A percentile compares a stretch with the other conserved stretches of the same genome.
These are phyloP conservation scores for Lactarius sanguifluus DNA, from an alignment of 768 basidiomycete species.

Conservation along the genomic window DNA sequence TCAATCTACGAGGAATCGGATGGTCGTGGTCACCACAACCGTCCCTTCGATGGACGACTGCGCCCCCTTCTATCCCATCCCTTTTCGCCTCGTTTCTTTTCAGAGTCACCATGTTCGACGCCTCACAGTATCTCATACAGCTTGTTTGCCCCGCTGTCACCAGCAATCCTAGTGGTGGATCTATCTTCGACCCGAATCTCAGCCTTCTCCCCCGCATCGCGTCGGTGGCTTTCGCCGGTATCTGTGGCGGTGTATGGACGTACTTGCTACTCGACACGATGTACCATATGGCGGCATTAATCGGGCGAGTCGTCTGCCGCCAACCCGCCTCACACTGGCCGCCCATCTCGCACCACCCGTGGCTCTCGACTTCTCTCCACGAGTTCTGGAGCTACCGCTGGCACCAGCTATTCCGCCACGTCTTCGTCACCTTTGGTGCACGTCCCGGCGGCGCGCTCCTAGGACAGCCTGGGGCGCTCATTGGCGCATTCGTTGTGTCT, in stretches of 20 bases:
- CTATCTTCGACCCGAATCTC: slow-evolving; percentile 7
- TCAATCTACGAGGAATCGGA: slow-evolving; percentile 12
- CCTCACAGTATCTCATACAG: slow-evolving; percentile 7
- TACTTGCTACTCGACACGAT: slow-evolving; percentile 20
- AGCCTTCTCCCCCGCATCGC: not conserved
- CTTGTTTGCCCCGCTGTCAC: slow-evolving; percentile 1
- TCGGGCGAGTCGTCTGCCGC: not conserved
- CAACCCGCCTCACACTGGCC: slow-evolving; percentile 1
- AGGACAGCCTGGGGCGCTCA: slow-evolving; percentile 32
- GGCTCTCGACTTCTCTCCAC: slow-evolving; percentile 36
- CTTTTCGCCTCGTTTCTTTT: not conserved
- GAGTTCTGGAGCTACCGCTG: slow-evolving; percentile 39
- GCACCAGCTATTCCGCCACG: slow-evolving; percentile 33
- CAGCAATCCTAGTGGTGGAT: not conserved
- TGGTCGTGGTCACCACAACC: slow-evolving; percentile 15
- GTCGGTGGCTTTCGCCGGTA: not conserved
- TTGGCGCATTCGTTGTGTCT: slow-evolving; percentile 62
- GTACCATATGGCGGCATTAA: slow-evolving; percentile 32
- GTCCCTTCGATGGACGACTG: not conserved
- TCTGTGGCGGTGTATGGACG: slow-evolving; percentile 22
- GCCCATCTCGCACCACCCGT: not conserved
- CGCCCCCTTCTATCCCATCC: not conserved
- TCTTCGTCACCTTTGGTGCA: slow-evolving; percentile 37
- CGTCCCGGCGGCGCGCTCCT: slow-evolving; percentile 37
- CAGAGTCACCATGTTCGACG: slow-evolving; percentile 8